These are phyloP conservation scores for Sarocladiaceae sp. DNA, from an alignment of 2,329 filamentous ascomycete species.

Conservation along the genomic window DNA sequence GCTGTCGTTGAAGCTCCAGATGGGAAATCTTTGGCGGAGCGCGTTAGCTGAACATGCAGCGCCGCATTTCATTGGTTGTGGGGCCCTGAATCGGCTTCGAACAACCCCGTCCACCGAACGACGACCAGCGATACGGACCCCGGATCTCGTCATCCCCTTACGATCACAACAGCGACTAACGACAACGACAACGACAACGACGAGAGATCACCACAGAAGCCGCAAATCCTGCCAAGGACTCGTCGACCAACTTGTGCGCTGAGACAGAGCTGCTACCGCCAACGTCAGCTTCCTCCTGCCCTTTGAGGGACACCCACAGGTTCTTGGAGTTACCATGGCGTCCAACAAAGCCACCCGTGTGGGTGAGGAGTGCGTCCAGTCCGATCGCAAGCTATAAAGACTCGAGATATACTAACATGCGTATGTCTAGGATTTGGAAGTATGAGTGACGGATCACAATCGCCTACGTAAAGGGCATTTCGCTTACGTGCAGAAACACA, in stretches of 20 bases:
- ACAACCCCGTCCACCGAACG: slow-evolving; percentile 19
- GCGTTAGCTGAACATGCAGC: background rate
- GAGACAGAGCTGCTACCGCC: too few species aligned
- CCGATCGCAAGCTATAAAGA: background rate
- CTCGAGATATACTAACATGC: slow-evolving; percentile 9
- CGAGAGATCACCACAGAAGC: too few species aligned
- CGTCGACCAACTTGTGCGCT: too few species aligned
- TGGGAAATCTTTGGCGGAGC: slow-evolving; percentile 8
- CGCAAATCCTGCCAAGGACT: too few species aligned
- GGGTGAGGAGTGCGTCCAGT: slow-evolving; percentile 52
- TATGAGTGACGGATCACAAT: slow-evolving; percentile 35
- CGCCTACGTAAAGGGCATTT: slow-evolving; percentile 9
- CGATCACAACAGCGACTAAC: too few species aligned
- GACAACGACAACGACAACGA: too few species aligned
- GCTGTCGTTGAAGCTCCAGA: background rate
- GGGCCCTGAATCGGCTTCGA: slow-evolving; percentile 14
- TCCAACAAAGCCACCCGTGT: slow-evolving; percentile 55
- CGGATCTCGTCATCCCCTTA: too few species aligned
- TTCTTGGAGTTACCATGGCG: slow-evolving; percentile 37
- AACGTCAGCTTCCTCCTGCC: slow-evolving; percentile 13
- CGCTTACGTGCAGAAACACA: slow-evolving; percentile 36
- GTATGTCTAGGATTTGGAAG: slow-evolving; percentile 74
- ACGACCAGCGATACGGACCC: background rate
- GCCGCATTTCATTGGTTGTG: slow-evolving; percentile 20
- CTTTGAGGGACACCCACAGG: background rate